phyloP scores from a whole-genome alignment of 805 yeast genomes.

The Wickerhamiella vanderwaltii region DNA sequence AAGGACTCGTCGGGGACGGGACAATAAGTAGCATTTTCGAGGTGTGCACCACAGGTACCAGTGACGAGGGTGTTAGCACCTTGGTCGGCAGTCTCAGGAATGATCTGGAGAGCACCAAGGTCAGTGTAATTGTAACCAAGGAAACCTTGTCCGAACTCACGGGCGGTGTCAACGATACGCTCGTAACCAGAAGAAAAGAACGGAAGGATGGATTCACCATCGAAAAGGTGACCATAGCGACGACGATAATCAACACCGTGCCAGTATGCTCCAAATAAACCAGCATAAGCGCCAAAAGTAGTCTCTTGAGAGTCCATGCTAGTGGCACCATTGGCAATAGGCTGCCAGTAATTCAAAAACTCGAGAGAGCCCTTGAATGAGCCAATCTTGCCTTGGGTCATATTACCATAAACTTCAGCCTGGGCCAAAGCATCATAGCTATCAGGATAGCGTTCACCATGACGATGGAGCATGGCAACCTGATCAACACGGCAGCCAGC shows the following conservation, averaged over 20 bases:
- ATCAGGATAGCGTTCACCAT: constrained; percentile 51
- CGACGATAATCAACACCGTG: constrained; percentile 40
- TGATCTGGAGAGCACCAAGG: constrained; percentile 18
- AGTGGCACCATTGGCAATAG: constrained; percentile 23
- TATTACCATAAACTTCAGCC: constrained; percentile 14
- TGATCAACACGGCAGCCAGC: constrained; percentile 40
- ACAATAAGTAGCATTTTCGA: constrained; percentile 14
- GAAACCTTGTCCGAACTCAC: constrained; percentile 24
- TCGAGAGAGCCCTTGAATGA: constrained; percentile 32
- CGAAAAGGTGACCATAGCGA: constrained; percentile 39
- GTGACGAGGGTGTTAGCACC: constrained; percentile 22
- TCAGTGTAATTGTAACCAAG: constrained; percentile 22
- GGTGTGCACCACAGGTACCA: constrained; percentile 13
- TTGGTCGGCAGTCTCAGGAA: constrained; percentile 18
- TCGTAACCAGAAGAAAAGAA: constrained; percentile 45
- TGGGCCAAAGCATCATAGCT: constrained; percentile 10
- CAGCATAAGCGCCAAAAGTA: constrained; percentile 39
- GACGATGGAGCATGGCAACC: constrained; percentile 41
- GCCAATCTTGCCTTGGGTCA: constrained; percentile 10
- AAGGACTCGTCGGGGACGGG: constrained; percentile 5
- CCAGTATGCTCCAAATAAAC: constrained; percentile 36
- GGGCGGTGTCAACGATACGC: constrained; percentile 31
- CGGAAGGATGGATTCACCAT: constrained; percentile 31
- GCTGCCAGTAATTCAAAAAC: constrained; percentile 38
- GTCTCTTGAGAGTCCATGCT: constrained; percentile 40